Base-by-base conservation (phyloP, 2,329 filamentous ascomycete genomes). In the Conoideocrella luteorostrata region DNA sequence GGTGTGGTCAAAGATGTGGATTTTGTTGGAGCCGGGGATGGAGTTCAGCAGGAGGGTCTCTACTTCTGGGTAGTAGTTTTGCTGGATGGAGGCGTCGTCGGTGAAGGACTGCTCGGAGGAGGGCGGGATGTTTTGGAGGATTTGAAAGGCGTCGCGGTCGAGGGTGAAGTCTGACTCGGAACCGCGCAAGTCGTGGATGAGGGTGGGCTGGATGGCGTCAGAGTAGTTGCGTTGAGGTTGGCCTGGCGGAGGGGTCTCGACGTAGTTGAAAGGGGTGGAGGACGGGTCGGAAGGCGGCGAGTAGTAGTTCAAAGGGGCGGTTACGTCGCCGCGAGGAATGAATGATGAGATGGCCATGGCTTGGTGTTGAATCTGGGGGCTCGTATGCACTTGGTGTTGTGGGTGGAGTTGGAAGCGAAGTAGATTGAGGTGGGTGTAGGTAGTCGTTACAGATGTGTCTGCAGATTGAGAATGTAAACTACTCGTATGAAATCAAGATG, bases 1-100 rank as follows among this genome's bases (percentile, higher is more conserved):
- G 7, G 88, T 95, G 68, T 95, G 86, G 70, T 95, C 88, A 66
- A 95, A 95, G 58, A 95, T 68, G 52, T 87, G 69, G 23, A 95
- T 70, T 4, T 74, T 72, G 45, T 77, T 72, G 21, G 78, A 74
- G 42, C 84, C 86, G 0, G 83, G 80, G 13, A 94, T 71, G 45
- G 78, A 64, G 12, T 78, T 67, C 3, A 89, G 67, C 1, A 96
- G 69, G 21, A 95, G 68, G 39, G 74, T 62, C 65, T 90, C 84
- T 7, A 95, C 78, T 60, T 95, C 88, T 0, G 88, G 84, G 68
- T 96, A 96, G 71, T 95, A 96, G 43, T 80, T 74, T 2, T 66
- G 56, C 56, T 77, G 67, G 63, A 96, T 86, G 47, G 77, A 78
- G 10, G 72, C 77, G 55, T 89, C 84, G 60, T 86, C 79, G 4